Evolutionary conservation across 1,139 yeast species (phyloP), one percentile per base, ranked within the genome.

Genomic region (Saccharomyces hybrid): DNA sequence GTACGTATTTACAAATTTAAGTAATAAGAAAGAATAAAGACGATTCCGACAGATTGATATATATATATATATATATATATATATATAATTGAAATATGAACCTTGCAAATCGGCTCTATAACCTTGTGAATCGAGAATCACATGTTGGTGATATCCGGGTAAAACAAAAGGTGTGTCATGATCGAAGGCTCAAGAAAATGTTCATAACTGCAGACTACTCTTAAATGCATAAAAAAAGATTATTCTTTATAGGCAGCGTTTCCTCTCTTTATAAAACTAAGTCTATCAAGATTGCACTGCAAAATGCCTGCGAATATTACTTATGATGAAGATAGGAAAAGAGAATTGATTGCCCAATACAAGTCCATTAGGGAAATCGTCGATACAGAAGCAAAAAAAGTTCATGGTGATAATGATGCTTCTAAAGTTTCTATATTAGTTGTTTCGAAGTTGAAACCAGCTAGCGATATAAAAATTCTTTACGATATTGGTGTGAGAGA

Each of bases 381-480:
- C 16, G 52, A 54, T 16, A 42, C 52, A 2, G 44, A 52, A 25
- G 57, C 59, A 25, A 11, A 50, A 9, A 41, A 48, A 32, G 55
- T 53, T 28, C 53, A 27, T 27, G 55, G 56, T 13, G 50, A 52
- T 20, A 34, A 38, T 14, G 4, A 30, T 16, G 31, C 46, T 13
- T 62, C 41, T 13, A 57, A 57, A 14, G 79, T 80, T 1, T 65
- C 73, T 14, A 69, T 83, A 14, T 76, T 88, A 7, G 93, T 95
- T 0, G 99, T 93, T 0, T 90, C 98, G 14, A 93, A 93, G 66
- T 78, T 87, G 61, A 90, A 91, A 69, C 98, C 98, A 0, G 84
- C 89, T 0, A 80, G 85, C 52, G 98, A 93, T 68, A 84, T 93
- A 53, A 73, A 80, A 70, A 87, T 88, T 0, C 73, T 93, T 27